phyloP scores from a whole-genome alignment of 805 yeast genomes.

The Helenozyma rhizophorensis region DNA sequence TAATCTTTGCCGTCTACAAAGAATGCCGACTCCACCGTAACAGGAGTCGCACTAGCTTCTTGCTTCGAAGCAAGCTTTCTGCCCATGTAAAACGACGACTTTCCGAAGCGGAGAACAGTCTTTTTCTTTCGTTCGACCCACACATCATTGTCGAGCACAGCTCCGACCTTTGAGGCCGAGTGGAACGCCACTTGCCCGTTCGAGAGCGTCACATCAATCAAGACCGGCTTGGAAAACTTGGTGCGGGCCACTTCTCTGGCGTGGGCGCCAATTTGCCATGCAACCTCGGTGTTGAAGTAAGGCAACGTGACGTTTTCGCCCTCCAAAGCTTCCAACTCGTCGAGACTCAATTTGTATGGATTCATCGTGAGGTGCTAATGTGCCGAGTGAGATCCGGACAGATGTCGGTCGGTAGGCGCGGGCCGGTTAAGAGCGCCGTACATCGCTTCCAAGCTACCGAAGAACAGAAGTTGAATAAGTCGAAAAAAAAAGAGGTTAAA shows the following conservation, averaged over 20 bases:
- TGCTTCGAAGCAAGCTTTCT: constrained; percentile 33
- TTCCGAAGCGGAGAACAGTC: constrained; percentile 44
- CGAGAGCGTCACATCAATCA: constrained; percentile 44
- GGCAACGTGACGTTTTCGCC: constrained; percentile 17
- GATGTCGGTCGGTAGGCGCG: no score
- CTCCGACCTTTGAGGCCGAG: constrained; percentile 31
- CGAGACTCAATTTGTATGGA: no score
- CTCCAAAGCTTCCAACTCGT: constrained; percentile 9
- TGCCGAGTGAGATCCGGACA: no score
- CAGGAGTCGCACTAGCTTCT: constrained; percentile 14
- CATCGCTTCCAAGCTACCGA: no score
- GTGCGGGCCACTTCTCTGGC: constrained; percentile 33
- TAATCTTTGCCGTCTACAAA: constrained; percentile 40
- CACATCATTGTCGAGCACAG: constrained; percentile 46
- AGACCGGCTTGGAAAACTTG: constrained; percentile 29
- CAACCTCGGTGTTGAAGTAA: constrained; percentile 30
- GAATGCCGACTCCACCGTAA: constrained; percentile 32
- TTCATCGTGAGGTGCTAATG: no score
- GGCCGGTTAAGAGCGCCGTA: no score
- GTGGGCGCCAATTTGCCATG: constrained; percentile 43
- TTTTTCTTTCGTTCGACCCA: constrained; percentile 51
- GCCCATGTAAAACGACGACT: constrained; percentile 46
- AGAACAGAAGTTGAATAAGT: no score
- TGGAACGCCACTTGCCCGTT: constrained; percentile 48
- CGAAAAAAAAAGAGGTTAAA: no score